Evolutionary conservation across 305 asterid species (phyloP), one percentile per base, ranked within the genome.

Genomic region (Fraxinus nigra): DNA sequence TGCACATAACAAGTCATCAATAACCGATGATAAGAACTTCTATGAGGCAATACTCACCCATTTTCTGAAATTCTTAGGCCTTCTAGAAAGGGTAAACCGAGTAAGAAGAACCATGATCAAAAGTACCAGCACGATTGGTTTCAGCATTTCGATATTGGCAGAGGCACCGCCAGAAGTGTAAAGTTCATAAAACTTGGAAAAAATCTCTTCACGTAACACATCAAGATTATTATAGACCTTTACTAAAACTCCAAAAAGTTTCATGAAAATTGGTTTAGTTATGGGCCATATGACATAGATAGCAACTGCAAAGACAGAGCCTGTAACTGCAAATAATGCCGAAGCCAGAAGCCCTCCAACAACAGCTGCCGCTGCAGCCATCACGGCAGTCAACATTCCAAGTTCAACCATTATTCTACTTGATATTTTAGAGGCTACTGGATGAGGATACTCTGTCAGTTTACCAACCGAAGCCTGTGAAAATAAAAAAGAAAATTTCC

Each of bases 1-100:
- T 16, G 59, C 74, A 26, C 82, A 74, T 33, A 76, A 77, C 65
- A 67, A 46, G 69, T 56, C 85, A 76, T 56, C 38, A 63, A 77
- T 61, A 20, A 69, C 28, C 83, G 63, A 84, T 38, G 76, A 79
- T 73, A 82, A 83, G 76, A 86, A 84, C 76, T 79, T 76, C 51
- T 24, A 77, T 79, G 75, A 85, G 84, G 75, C 67, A 78, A 59
- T 56, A 75, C 97, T 89, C 80, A 94, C 99, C 98, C 98, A 94
- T 86, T 92, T 92, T 81, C 95, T 89, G 87, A 90, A 94, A 88
- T 96, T 93, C 90, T 93, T 96, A 63, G 98, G 98, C 81, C 98
- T 91, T 88, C 98, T 89, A 76, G 97, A 93, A 84, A 94, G 94
- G 51, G 99, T 96, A 86, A 96, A 96, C 67, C 99, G 98, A 37